Evolutionary conservation across 352 stramenopile genomes (phyloP).

Genomic region (Phytophthora ramorum): DNA sequence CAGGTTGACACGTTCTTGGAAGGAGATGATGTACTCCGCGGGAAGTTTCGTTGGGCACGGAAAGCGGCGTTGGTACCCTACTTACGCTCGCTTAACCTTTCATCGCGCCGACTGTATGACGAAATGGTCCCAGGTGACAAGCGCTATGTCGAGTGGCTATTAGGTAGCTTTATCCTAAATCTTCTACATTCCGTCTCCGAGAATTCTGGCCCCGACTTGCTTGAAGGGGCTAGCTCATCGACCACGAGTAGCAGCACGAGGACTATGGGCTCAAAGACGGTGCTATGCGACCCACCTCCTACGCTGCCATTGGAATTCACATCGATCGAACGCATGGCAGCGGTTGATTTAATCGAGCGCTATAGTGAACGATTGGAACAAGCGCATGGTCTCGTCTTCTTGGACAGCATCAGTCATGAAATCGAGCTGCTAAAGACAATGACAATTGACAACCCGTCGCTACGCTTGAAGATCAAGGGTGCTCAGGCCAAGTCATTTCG

Average conservation of each 20-base stretch:
- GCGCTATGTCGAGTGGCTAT: slow-evolving; percentile 1
- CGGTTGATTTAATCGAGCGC: slow-evolving; percentile 9
- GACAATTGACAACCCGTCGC: neutral
- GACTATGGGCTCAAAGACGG: neutral
- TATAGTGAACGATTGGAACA: slow-evolving; percentile 8
- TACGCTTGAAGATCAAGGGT: neutral
- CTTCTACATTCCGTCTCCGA: neutral
- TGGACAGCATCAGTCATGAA: slow-evolving; percentile 13
- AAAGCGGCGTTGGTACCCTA: slow-evolving; percentile 10
- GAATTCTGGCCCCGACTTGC: neutral
- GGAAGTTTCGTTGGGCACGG: slow-evolving; percentile 6
- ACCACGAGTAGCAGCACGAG: neutral
- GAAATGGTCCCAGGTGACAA: slow-evolving; percentile 1
- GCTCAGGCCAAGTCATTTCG: slow-evolving; percentile 8
- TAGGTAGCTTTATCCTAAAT: slow-evolving; percentile 9
- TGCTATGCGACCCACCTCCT: slow-evolving; percentile 4
- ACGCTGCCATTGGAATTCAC: slow-evolving; percentile 8
- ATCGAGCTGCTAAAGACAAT: slow-evolving; percentile 7
- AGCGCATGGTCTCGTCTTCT: slow-evolving; percentile 4
- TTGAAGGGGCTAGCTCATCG: neutral
- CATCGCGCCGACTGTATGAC: slow-evolving; percentile 11
- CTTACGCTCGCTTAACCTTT: slow-evolving; percentile 9
- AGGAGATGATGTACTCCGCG: slow-evolving; percentile 6
- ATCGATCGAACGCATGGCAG: slow-evolving; percentile 6
- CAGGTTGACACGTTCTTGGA: neutral